Conservation (phyloP, 148 eudicot species). For the Rhododendron kiyosumense region DNA sequence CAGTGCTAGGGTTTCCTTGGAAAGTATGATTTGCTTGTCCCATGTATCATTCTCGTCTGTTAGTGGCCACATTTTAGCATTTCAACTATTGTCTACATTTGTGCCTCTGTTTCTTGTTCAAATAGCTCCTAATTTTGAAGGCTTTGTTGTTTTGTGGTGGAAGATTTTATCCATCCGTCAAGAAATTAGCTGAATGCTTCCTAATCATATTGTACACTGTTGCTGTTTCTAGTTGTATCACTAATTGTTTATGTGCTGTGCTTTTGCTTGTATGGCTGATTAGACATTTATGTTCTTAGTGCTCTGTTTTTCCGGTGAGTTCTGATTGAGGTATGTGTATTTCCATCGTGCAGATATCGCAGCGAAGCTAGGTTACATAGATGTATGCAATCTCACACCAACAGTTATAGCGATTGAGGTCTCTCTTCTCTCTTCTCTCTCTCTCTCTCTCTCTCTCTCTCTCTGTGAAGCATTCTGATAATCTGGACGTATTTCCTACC, state of each 20-base stretch:
- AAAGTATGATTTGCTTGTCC: slow-evolving; percentile 46
- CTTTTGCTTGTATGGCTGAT: too few species aligned
- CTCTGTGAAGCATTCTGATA: not conserved
- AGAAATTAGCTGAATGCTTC: not conserved
- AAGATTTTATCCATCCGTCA: not conserved
- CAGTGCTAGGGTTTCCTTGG: slow-evolving; percentile 66
- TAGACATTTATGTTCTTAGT: not conserved
- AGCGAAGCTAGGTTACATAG: slow-evolving; percentile 38
- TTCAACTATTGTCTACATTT: not conserved
- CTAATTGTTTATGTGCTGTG: not conserved
- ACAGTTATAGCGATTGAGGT: slow-evolving; percentile 51
- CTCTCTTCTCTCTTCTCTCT: slow-evolving; percentile 7
- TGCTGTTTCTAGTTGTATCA: not conserved
- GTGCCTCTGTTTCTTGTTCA: not conserved
- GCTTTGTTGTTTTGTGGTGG: not conserved
- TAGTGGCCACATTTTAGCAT: not conserved
- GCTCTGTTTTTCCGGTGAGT: not conserved
- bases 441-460: not conserved
- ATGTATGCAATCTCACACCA: slow-evolving; percentile 47
- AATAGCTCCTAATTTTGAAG: not conserved
- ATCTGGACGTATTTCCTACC: not conserved
- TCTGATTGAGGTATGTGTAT: not conserved
- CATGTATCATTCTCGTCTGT: not conserved
- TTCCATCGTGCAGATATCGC: slow-evolving; percentile 40
- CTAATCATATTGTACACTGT: not conserved